Evolutionary conservation across 768 basidiomycete genomes (phyloP).

Genomic region (Tylopilus intermedius): DNA sequence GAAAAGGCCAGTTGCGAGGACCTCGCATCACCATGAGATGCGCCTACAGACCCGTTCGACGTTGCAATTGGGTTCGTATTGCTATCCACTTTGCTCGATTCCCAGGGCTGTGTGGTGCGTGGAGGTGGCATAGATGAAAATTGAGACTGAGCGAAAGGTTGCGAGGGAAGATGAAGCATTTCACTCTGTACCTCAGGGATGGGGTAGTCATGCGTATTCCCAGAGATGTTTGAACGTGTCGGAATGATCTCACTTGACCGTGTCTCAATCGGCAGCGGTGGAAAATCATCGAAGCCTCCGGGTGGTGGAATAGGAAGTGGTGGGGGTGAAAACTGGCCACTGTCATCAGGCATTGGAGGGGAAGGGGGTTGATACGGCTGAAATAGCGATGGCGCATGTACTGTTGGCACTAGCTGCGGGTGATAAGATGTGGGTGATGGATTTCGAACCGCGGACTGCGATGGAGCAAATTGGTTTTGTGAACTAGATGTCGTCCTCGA

Average conservation of each 20-base stretch:
- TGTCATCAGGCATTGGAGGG: slow-evolving; percentile 12
- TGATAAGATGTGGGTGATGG: slow-evolving; percentile 14
- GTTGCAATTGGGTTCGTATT: neutral
- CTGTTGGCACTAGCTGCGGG: slow-evolving; percentile 3
- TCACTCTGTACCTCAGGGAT: slow-evolving; percentile 20
- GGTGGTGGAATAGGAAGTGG: slow-evolving; percentile 29
- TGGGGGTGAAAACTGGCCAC: slow-evolving; percentile 25
- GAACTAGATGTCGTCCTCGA: slow-evolving; percentile 24
- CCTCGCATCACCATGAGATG: slow-evolving; percentile 6
- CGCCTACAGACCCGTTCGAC: neutral
- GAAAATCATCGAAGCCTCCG: slow-evolving; percentile 20
- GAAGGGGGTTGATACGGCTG: slow-evolving; percentile 22
- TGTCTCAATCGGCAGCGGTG: slow-evolving; percentile 18
- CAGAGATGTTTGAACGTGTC: slow-evolving; percentile 14
- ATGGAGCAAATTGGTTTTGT: slow-evolving; percentile 17
- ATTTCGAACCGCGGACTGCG: slow-evolving; percentile 13
- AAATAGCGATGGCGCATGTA: slow-evolving; percentile 23
- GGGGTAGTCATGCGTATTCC: neutral
- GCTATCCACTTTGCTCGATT: slow-evolving; percentile 5
- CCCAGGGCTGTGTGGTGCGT: slow-evolving; percentile 4
- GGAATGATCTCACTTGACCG: slow-evolving; percentile 26
- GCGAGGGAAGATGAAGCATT: slow-evolving; percentile 22
- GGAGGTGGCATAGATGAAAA: neutral
- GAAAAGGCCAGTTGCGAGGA: neutral
- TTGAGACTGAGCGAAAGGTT: neutral